These are phyloP conservation scores for Candida ovalis DNA, from an alignment of 805 yeast genomes.

Conservation along the genomic window DNA sequence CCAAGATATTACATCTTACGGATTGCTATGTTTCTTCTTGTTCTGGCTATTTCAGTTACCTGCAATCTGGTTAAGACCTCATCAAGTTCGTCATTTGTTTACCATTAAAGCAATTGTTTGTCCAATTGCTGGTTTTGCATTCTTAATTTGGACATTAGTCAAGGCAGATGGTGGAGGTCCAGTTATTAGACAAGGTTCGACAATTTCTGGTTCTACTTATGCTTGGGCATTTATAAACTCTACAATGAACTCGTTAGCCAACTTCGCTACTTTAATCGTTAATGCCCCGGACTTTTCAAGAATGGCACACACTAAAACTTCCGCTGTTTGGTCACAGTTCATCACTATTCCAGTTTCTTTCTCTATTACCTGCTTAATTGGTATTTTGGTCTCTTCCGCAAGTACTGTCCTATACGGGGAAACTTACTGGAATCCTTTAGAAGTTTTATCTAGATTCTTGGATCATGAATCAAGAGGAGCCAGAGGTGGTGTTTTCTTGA, in stretches of 20 bases:
- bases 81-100: constrained; percentile 76
- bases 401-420: constrained; percentile 63
- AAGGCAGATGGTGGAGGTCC: constrained; percentile 80
- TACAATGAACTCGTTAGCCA: constrained; percentile 76
- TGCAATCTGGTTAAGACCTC: constrained; percentile 77
- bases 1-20: constrained; percentile 57
- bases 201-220: constrained; percentile 54
- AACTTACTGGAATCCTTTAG: constrained; percentile 82
- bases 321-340: constrained; percentile 54
- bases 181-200: constrained; percentile 53
- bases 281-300: constrained; percentile 90
- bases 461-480: constrained; percentile 51
- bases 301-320: constrained; percentile 57
- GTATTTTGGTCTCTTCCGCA: constrained; percentile 80
- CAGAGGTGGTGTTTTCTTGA: constrained; percentile 77
- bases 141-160: constrained; percentile 78
- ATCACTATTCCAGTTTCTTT: constrained; percentile 73
- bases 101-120: constrained; percentile 75
- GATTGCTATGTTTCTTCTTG: constrained; percentile 71
- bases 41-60: constrained; percentile 82
- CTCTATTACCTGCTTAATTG: constrained; percentile 78
- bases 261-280: constrained; percentile 83
- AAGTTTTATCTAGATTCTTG: constrained; percentile 63
- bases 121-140: constrained; percentile 81
- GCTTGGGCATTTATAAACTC: constrained; percentile 84